Evolutionary conservation across 371 early-diverging fungal genomes (phyloP).

Genomic region (Phascolomyces articulosus): DNA sequence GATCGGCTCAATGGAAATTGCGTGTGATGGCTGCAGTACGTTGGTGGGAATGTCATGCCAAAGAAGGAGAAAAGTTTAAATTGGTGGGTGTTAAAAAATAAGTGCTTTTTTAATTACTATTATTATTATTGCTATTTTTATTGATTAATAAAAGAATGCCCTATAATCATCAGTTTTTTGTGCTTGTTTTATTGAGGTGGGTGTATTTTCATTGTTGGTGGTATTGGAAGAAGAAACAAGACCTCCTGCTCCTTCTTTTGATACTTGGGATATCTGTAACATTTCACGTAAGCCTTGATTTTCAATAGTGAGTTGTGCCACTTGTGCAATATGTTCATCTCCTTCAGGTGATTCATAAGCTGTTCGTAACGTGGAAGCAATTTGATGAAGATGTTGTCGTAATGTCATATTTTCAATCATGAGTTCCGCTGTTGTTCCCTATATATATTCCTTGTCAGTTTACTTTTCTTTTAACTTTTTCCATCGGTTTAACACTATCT

Average conservation of each 20-base stretch:
- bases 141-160: background rate
- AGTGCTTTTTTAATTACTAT: no score
- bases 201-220: background rate
- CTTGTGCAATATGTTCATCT: constrained; percentile 19
- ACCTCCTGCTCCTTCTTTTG: background rate
- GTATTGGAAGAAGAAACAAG: no score
- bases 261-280: constrained; percentile 19
- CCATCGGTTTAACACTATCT: background rate
- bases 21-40: constrained; percentile 28
- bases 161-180: background rate
- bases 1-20: constrained; percentile 25
- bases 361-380: constrained; percentile 28
- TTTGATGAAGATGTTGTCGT: constrained; percentile 31
- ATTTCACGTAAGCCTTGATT: constrained; percentile 32
- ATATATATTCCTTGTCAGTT: background rate
- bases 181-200: background rate
- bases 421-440: constrained; percentile 42
- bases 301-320: constrained; percentile 34
- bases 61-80: constrained; percentile 5
- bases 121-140: no score
- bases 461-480: background rate
- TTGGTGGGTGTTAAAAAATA: background rate
- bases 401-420: constrained; percentile 46
- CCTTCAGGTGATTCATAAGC: constrained; percentile 19
- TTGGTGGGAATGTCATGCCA: constrained; percentile 18